Percentiles rank a stretch among this genome's conserved stretches.
phyloP scores from a whole-genome alignment of 108 stramenopile genomes.

The Poteriospumella lacustris region DNA sequence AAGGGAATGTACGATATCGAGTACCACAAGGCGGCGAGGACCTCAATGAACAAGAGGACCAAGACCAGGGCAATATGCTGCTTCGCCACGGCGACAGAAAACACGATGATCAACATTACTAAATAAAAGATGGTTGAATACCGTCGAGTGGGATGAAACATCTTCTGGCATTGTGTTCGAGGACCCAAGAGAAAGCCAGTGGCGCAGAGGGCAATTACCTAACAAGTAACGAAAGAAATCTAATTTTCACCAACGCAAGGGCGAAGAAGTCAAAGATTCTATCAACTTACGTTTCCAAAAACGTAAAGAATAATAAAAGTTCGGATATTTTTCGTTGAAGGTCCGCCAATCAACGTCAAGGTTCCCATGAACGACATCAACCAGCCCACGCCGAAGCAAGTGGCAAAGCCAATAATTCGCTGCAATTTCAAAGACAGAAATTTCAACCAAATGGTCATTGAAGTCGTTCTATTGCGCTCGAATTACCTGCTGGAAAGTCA shows the following conservation, averaged over 20 bases:
- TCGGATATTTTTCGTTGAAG: neutral
- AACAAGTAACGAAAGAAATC: no score
- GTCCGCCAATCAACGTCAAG: slow-evolving; percentile 17
- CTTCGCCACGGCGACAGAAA: slow-evolving; percentile 39
- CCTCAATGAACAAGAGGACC: slow-evolving; percentile 42
- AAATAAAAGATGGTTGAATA: slow-evolving; percentile 46
- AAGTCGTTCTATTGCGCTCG: neutral
- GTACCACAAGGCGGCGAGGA: slow-evolving; percentile 53
- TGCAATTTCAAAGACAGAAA: no score
- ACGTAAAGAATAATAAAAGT: slow-evolving; percentile 28
- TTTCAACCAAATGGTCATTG: no score
- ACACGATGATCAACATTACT: slow-evolving; percentile 43
- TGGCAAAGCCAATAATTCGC: slow-evolving; percentile 11
- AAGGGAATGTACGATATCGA: slow-evolving; percentile 52
- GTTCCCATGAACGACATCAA: slow-evolving; percentile 18
- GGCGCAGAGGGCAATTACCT: slow-evolving; percentile 47
- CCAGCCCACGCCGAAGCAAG: slow-evolving; percentile 4
- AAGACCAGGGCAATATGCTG: slow-evolving; percentile 40
- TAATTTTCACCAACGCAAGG: no score
- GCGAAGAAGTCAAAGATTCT: no score
- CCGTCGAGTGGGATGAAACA: slow-evolving; percentile 52
- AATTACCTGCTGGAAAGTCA: slow-evolving; percentile 25
- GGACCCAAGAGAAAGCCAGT: slow-evolving; percentile 55
- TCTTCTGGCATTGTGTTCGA: slow-evolving; percentile 50
- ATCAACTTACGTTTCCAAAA: slow-evolving; percentile 21